phyloP scores from a whole-genome alignment of 2,329 filamentous ascomycete species.

The Penicillium sp. region DNA sequence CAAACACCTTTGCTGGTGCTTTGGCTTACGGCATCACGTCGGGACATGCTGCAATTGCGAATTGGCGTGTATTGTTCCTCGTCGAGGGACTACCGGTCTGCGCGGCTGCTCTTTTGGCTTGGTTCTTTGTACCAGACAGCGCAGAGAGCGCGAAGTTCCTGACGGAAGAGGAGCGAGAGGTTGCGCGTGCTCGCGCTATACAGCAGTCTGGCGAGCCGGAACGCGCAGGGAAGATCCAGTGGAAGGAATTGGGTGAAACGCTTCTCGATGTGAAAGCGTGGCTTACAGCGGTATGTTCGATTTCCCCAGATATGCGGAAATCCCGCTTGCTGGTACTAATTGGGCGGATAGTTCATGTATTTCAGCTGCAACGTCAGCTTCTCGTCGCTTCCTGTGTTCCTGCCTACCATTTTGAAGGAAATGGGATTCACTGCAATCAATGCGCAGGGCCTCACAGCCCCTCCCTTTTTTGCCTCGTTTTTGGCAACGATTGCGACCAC shows the following conservation, averaged over 20 bases:
- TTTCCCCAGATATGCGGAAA: not conserved
- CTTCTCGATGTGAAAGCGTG: conserved; percentile 51
- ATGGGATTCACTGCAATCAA: conserved; percentile 70
- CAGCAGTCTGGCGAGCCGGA: conserved; percentile 54
- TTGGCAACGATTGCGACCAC: conserved; percentile 62
- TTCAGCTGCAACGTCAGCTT: conserved; percentile 66
- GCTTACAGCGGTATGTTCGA: conserved; percentile 45
- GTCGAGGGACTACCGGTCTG: conserved; percentile 66
- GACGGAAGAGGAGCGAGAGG: conserved; percentile 57
- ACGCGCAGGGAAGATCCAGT: conserved; percentile 44
- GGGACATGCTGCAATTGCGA: conserved; percentile 57
- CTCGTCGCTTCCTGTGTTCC: conserved; percentile 64
- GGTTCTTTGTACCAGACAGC: conserved; percentile 56
- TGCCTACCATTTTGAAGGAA: conserved; percentile 62
- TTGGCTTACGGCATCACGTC: conserved; percentile 66
- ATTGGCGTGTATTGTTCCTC: conserved; percentile 67
- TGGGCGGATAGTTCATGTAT: conserved; percentile 50
- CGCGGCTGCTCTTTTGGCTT: conserved; percentile 56
- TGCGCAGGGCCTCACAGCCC: conserved; percentile 71
- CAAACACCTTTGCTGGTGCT: conserved; percentile 75
- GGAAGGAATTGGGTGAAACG: conserved; percentile 49
- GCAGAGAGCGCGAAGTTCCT: conserved; percentile 57
- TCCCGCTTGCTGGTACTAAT: not conserved
- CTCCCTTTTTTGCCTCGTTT: conserved; percentile 69
- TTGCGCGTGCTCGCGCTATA: conserved; percentile 57